phyloP scores from a whole-genome alignment of 1,284 basidiomycete genomes.

The Bondarzewia mesenterica region DNA sequence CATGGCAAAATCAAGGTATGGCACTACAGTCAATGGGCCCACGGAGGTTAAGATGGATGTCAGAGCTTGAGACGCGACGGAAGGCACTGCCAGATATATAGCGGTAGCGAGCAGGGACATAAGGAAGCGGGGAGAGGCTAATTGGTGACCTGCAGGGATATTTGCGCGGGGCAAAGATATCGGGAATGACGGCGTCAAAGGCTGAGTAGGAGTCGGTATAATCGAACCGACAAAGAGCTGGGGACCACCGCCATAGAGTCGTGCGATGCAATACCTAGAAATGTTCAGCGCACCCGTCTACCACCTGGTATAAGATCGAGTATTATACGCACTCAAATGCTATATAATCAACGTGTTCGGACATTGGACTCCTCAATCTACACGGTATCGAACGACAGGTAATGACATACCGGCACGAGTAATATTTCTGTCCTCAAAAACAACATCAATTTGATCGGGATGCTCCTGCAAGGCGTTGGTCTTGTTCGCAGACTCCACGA shows the following conservation, averaged over 20 bases:
- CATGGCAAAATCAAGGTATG: slow-evolving; percentile 79
- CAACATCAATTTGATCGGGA: slow-evolving; percentile 49
- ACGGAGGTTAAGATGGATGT: slow-evolving; percentile 67
- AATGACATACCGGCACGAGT: slow-evolving; percentile 62
- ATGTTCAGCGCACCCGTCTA: not conserved
- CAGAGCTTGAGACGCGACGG: slow-evolving; percentile 69
- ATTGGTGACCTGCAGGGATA: slow-evolving; percentile 50
- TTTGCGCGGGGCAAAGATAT: slow-evolving; percentile 20
- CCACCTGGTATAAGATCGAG: not conserved
- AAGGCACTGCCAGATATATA: slow-evolving; percentile 79
- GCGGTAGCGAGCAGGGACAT: slow-evolving; percentile 83
- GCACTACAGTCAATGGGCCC: slow-evolving; percentile 70
- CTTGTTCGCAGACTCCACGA: slow-evolving; percentile 38
- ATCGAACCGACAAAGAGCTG: slow-evolving; percentile 56
- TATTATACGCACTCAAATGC: slow-evolving; percentile 51
- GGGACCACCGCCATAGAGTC: slow-evolving; percentile 83
- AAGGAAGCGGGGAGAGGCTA: slow-evolving; percentile 75
- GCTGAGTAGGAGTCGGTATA: slow-evolving; percentile 58
- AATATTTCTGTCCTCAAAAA: slow-evolving; percentile 82
- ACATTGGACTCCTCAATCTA: slow-evolving; percentile 6
- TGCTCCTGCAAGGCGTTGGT: slow-evolving; percentile 12
- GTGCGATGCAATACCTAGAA: slow-evolving; percentile 72
- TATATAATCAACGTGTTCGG: slow-evolving; percentile 20
- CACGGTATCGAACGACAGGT: slow-evolving; percentile 4
- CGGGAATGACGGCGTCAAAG: slow-evolving; percentile 60